phyloP scores from a whole-genome alignment of 108 stramenopile species.

The Pseudonitzschia multiseries region DNA sequence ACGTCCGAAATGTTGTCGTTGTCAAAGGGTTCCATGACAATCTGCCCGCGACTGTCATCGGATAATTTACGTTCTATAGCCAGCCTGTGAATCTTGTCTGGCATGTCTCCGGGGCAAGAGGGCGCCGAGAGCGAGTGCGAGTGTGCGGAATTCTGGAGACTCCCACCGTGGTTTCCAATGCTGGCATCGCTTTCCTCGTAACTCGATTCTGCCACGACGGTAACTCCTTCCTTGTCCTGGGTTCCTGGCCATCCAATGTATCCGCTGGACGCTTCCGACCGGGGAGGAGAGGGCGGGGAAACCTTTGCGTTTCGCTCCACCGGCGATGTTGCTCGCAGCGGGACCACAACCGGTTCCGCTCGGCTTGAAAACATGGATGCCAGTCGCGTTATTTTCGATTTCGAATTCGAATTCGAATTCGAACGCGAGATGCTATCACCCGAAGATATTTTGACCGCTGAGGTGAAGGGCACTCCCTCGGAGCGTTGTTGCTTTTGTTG shows the following conservation, averaged over 20 bases:
- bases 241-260: slow-evolving; percentile 82
- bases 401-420: background rate
- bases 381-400: slow-evolving; percentile 31
- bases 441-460: background rate
- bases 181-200: slow-evolving; percentile 53
- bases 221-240: slow-evolving; percentile 58
- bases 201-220: slow-evolving; percentile 49
- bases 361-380: slow-evolving; percentile 47
- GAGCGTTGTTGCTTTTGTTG: background rate
- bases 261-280: slow-evolving; percentile 32
- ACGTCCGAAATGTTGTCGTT: slow-evolving; percentile 24
- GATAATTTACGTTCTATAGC: background rate
- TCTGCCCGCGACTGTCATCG: background rate
- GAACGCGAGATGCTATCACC: too few relatives aligned
- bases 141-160: too few relatives aligned
- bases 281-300: slow-evolving; percentile 13
- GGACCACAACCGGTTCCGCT: background rate
- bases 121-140: too few relatives aligned
- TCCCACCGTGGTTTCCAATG: background rate
- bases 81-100: slow-evolving; percentile 7
- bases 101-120: background rate
- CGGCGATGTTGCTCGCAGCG: background rate
- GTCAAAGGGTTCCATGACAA: background rate
- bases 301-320: background rate
- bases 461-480: background rate